These are phyloP conservation scores for Trypanosoma mega DNA, from an alignment of 208 protist species.

Conservation along the genomic window DNA sequence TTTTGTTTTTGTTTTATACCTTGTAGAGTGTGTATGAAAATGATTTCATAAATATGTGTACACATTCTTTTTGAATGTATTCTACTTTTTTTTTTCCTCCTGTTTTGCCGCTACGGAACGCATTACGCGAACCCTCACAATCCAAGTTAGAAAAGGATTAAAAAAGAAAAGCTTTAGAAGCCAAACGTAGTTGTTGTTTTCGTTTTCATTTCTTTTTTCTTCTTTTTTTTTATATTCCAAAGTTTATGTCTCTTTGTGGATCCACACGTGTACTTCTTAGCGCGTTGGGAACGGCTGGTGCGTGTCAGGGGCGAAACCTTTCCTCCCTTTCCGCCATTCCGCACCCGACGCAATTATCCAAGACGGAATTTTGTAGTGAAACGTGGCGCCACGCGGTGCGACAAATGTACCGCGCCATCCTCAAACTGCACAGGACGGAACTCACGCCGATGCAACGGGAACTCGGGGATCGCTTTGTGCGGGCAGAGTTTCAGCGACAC, in stretches of 20 bases:
- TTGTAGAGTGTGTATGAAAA: too few relatives aligned
- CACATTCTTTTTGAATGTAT: too few relatives aligned
- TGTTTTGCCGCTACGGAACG: too few relatives aligned
- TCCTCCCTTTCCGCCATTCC: slow-evolving; percentile 38
- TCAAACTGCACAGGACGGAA: slow-evolving; percentile 78
- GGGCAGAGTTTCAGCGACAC: slow-evolving; percentile 75
- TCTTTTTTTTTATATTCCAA: not conserved
- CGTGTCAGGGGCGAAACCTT: not conserved
- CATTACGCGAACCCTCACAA: too few relatives aligned
- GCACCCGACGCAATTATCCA: slow-evolving; percentile 57
- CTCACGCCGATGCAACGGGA: slow-evolving; percentile 70
- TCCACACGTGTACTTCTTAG: not conserved
- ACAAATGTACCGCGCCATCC: slow-evolving; percentile 73
- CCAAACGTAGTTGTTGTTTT: not conserved
- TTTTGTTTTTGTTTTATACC: too few relatives aligned
- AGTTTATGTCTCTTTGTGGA: not conserved
- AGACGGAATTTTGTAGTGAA: slow-evolving; percentile 37
- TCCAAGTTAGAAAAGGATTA: too few relatives aligned
- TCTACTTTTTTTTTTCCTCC: too few relatives aligned
- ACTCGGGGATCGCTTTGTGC: slow-evolving; percentile 87
- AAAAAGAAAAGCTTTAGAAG: too few relatives aligned
- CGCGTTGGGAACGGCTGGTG: not conserved
- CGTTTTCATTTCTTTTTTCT: not conserved
- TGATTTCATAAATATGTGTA: too few relatives aligned
- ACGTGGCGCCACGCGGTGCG: slow-evolving; percentile 67